Percentiles rank a stretch among this genome's conserved stretches.
phyloP scores from a whole-genome alignment of 768 basidiomycete species.

The Lactifluus volemus region DNA sequence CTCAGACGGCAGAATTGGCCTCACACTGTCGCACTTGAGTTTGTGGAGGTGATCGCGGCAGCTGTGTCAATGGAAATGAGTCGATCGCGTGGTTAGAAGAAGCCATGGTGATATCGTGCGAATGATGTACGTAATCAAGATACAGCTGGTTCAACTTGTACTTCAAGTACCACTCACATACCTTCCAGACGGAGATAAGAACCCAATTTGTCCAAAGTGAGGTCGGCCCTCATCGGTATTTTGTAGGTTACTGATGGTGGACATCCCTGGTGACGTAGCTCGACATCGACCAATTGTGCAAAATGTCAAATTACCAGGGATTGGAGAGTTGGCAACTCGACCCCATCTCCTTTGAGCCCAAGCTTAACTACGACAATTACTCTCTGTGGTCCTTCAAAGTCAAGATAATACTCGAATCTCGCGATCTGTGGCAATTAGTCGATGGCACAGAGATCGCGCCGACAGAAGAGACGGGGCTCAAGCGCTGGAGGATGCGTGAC shows the following conservation, averaged over 20 bases:
- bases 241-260: not conserved
- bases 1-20: too few relatives aligned
- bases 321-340: conserved; percentile 14
- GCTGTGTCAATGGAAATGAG: too few relatives aligned
- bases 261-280: not conserved
- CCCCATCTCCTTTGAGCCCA: conserved; percentile 14
- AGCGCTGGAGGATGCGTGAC: conserved; percentile 14
- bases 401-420: conserved; percentile 1
- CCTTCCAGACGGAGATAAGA: too few relatives aligned
- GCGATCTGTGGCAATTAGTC: conserved; percentile 12
- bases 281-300: not conserved
- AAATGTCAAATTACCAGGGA: not conserved
- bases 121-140: too few relatives aligned
- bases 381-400: conserved; percentile 7
- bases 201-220: not conserved
- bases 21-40: too few relatives aligned
- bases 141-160: too few relatives aligned
- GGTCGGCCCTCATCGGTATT: not conserved
- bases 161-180: too few relatives aligned
- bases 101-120: too few relatives aligned
- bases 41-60: too few relatives aligned
- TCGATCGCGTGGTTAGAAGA: too few relatives aligned
- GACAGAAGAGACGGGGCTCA: not conserved
- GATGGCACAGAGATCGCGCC: conserved; percentile 6
- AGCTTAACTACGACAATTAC: conserved; percentile 15